Evolutionary conservation across 75 land plant genomes (phyloP).

Genomic region (Picea glauca): DNA sequence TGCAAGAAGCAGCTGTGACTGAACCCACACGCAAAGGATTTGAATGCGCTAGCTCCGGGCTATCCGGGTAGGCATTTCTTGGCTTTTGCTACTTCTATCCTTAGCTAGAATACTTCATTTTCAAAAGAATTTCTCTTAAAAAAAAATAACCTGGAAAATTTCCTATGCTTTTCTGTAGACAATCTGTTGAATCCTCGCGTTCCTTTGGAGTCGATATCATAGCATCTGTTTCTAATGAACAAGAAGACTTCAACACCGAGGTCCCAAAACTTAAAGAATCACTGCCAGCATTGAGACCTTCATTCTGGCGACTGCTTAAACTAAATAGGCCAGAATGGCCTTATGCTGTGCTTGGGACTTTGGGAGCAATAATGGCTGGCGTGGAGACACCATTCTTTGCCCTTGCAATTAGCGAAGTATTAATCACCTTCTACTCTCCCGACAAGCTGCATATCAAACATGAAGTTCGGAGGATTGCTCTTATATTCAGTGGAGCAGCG

Average conservation of each 20-base stretch:
- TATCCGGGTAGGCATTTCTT: neutral
- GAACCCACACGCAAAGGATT: neutral
- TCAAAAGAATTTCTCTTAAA: neutral
- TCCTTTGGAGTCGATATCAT: conserved; percentile 11
- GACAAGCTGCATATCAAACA: conserved; percentile 36
- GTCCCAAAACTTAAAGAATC: neutral
- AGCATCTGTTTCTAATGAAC: conserved; percentile 1
- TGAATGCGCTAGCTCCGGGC: neutral
- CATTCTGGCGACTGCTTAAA: conserved; percentile 47
- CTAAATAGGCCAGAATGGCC: conserved; percentile 80
- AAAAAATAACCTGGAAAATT: neutral
- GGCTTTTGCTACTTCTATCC: neutral
- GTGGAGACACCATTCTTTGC: conserved; percentile 73
- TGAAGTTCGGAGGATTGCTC: conserved; percentile 43
- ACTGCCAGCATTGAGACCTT: conserved; percentile 16
- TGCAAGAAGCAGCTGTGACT: conserved; percentile 25
- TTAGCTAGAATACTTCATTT: neutral
- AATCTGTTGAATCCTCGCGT: neutral
- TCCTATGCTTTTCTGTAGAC: neutral
- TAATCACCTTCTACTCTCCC: conserved; percentile 60
- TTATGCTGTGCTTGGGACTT: conserved; percentile 59
- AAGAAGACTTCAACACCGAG: conserved; percentile 8
- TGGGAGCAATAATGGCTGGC: conserved; percentile 78
- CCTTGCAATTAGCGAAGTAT: conserved; percentile 56
- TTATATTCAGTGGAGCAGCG: conserved; percentile 64